Evolutionary conservation across 2,329 filamentous ascomycete genomes (phyloP).

Genomic region (Talaromyces sp.): DNA sequence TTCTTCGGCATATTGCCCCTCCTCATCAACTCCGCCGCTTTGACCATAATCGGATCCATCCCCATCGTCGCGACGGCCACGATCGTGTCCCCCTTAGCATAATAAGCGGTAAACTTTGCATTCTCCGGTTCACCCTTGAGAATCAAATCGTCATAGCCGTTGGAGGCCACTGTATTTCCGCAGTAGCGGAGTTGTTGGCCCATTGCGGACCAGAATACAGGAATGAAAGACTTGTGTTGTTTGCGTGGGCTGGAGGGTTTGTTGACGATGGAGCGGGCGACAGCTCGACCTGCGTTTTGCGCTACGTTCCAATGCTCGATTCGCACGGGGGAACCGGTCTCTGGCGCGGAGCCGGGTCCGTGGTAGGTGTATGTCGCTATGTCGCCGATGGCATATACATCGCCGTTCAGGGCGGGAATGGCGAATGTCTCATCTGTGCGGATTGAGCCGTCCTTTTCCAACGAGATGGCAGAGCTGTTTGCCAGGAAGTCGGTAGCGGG

Average conservation of each 20-base stretch:
- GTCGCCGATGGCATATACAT: conserved; percentile 91
- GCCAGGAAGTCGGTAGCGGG: conserved; percentile 81
- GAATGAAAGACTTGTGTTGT: conserved; percentile 71
- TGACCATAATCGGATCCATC: conserved; percentile 79
- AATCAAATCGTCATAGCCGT: conserved; percentile 80
- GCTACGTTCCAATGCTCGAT: conserved; percentile 99
- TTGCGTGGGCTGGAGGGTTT: conserved; percentile 12
- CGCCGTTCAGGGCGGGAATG: conserved; percentile 58
- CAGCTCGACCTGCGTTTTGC: conserved; percentile 82
- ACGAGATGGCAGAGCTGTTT: conserved; percentile 64
- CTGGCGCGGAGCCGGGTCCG: conserved; percentile 71
- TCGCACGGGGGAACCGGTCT: conserved; percentile 61
- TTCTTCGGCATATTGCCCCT: conserved; percentile 78
- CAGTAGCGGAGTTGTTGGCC: conserved; percentile 89
- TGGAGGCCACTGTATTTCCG: conserved; percentile 66
- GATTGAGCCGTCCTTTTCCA: conserved; percentile 83
- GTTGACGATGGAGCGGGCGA: conserved; percentile 71
- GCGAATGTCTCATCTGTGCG: conserved; percentile 75
- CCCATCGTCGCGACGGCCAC: conserved; percentile 91
- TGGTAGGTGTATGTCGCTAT: conserved; percentile 94
- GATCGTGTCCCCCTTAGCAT: conserved; percentile 78
- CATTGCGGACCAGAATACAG: conserved; percentile 94
- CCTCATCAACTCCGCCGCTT: conserved; percentile 81
- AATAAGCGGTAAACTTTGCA: conserved; percentile 84
- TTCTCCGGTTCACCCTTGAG: conserved; percentile 73